A percentile compares a stretch with the other conserved stretches of the same genome.
Evolutionary conservation across 495 filamentous ascomycete species (phyloP).

Genomic region (Chlorociboria aeruginascens): DNA sequence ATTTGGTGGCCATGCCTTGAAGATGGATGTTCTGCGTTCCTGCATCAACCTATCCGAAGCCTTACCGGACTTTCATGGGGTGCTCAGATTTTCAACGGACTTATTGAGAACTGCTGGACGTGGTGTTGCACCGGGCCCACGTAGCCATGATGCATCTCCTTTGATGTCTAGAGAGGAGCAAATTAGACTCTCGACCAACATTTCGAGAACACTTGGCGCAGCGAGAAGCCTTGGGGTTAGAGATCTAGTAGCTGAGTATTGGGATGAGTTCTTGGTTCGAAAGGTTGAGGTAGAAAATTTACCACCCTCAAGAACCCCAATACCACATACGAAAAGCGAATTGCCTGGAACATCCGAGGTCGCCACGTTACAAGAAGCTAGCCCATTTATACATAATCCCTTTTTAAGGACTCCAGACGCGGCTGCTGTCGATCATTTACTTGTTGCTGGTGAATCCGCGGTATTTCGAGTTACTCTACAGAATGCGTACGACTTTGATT

Average conservation of each 20-base stretch:
- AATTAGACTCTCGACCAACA: conserved; percentile 63
- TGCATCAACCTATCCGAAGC: conserved; percentile 91
- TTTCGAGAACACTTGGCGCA: conserved; percentile 67
- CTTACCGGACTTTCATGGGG: conserved; percentile 79
- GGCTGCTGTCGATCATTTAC: conserved; percentile 43
- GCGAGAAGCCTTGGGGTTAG: conserved; percentile 60
- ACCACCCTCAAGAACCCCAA: conserved; percentile 39
- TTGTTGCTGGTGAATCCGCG: conserved; percentile 66
- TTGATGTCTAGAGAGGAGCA: conserved; percentile 73
- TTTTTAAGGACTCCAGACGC: conserved; percentile 58
- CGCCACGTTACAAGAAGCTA: conserved; percentile 37
- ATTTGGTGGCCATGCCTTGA: conserved; percentile 58
- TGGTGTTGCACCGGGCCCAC: conserved; percentile 58
- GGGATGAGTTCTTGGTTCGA: conserved; percentile 90
- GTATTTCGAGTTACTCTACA: conserved; percentile 74
- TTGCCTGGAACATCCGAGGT: conserved; percentile 48
- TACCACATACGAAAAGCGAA: conserved; percentile 59
- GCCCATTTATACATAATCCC: conserved; percentile 88
- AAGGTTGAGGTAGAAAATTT: conserved; percentile 55
- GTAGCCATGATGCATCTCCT: conserved; percentile 46
- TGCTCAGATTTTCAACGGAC: conserved; percentile 74
- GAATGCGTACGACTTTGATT: conserved; percentile 86
- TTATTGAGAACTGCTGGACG: conserved; percentile 71
- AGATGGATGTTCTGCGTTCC: conserved; percentile 69
- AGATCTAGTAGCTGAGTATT: conserved; percentile 70